Conservation (phyloP, 345 rosid genomes). For the Garcia nutans region DNA sequence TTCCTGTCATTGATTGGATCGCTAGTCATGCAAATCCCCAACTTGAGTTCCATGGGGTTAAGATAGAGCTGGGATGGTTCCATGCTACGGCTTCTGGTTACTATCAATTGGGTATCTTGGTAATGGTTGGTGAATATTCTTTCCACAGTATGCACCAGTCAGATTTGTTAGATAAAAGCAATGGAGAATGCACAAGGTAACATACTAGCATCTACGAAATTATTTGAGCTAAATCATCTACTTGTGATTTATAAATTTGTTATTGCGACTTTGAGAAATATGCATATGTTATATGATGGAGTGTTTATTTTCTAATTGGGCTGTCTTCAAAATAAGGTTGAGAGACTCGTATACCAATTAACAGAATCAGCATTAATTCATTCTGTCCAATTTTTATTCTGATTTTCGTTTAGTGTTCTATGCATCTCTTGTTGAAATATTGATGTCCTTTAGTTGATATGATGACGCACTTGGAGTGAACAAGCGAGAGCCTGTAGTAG, state of each 20-base stretch:
- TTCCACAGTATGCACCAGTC: conserved; percentile 39
- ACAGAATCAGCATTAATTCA: not conserved
- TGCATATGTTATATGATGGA: not conserved
- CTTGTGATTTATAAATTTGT: not conserved
- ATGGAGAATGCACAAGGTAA: conserved; percentile 61
- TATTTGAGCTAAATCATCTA: not conserved
- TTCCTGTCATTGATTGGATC: conserved; percentile 84
- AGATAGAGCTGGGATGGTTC: conserved; percentile 93
- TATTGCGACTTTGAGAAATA: not conserved
- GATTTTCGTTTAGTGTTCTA: too few relatives aligned
- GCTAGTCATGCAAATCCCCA: conserved; percentile 88
- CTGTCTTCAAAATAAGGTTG: not conserved
- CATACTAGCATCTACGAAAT: not conserved
- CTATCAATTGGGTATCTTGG: conserved; percentile 92
- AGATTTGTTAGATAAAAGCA: conserved; percentile 43
- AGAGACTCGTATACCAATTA: not conserved
- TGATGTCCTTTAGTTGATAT: too few relatives aligned
- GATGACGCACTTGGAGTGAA: too few relatives aligned
- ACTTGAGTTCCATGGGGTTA: conserved; percentile 85
- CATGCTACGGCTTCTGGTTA: conserved; percentile 98
- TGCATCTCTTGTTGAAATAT: too few relatives aligned
- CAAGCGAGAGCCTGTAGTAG: too few relatives aligned
- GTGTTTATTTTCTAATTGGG: not conserved
- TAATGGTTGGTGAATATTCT: conserved; percentile 60
- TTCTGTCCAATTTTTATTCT: not conserved